Percentiles rank a stretch among this genome's conserved stretches.
Evolutionary conservation across 2,329 filamentous ascomycete species (phyloP).

Genomic region (Zymoseptoria pseudotritici): DNA sequence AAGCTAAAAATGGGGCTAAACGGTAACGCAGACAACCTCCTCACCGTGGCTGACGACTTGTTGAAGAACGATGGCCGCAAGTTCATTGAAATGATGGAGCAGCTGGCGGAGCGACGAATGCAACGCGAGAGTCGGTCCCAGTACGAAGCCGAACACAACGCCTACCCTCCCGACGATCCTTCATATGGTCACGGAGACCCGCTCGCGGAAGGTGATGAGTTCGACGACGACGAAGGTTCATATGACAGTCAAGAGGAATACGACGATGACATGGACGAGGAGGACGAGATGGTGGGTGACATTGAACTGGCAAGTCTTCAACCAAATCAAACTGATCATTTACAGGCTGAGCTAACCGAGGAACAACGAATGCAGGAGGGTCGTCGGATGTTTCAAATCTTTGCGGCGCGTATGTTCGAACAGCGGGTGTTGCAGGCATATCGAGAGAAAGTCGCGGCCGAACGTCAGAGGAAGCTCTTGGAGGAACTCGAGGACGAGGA

Average conservation of each 20-base stretch:
- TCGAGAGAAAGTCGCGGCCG: constrained; percentile 88
- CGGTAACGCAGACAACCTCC: constrained; percentile 70
- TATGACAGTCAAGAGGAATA: constrained; percentile 58
- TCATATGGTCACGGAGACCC: constrained; percentile 60
- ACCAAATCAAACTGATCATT: constrained; percentile 33
- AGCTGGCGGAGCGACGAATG: constrained; percentile 94
- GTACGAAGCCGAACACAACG: constrained; percentile 52
- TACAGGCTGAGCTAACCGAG: constrained; percentile 89
- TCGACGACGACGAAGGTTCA: constrained; percentile 67
- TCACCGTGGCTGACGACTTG: constrained; percentile 96
- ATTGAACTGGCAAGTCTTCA: constrained; percentile 15
- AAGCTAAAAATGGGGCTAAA: constrained; percentile 31
- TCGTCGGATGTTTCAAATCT: constrained; percentile 97
- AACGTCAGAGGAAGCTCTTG: constrained; percentile 82
- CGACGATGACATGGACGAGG: constrained; percentile 51
- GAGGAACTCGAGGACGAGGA: constrained; percentile 87
- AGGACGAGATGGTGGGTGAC: constrained; percentile 53
- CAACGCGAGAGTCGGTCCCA: constrained; percentile 87
- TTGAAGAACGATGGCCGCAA: constrained; percentile 98
- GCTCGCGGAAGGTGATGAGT: constrained; percentile 64
- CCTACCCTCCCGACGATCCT: constrained; percentile 41
- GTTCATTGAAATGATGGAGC: constrained; percentile 99
- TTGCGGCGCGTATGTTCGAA: constrained; percentile 98
- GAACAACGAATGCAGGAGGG: constrained; percentile 99
- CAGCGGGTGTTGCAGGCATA: constrained; percentile 95